phyloP scores from a whole-genome alignment of 768 basidiomycete genomes.

The Lactifluus volemus region DNA sequence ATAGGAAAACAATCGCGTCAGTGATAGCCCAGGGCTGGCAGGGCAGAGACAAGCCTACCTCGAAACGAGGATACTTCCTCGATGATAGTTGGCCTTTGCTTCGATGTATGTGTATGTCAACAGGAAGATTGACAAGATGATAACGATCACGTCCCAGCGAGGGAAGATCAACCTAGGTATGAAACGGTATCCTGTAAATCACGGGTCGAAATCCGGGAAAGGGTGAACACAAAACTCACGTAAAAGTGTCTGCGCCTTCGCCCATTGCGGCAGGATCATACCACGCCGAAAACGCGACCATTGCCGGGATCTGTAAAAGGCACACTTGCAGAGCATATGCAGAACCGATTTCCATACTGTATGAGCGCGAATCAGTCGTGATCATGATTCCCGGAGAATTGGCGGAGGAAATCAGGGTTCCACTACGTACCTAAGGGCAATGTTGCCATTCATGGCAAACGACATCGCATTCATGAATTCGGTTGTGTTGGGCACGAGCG shows the following conservation, averaged over 20 bases:
- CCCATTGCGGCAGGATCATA: slow-evolving; percentile 85
- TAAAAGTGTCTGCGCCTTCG: slow-evolving; percentile 82
- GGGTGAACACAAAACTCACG: slow-evolving; percentile 43
- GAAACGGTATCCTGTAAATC: not conserved
- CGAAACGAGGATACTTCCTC: slow-evolving; percentile 90
- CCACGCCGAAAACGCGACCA: slow-evolving; percentile 98
- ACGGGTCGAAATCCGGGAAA: not conserved
- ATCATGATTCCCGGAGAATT: not conserved
- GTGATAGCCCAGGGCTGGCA: not conserved
- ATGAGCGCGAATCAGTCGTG: not conserved
- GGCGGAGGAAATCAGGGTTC: not conserved
- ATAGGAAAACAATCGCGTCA: not conserved
- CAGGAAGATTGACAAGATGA: slow-evolving; percentile 93
- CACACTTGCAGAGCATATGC: slow-evolving; percentile 99
- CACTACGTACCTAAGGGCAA: slow-evolving; percentile 72
- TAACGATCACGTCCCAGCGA: slow-evolving; percentile 92
- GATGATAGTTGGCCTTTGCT: slow-evolving; percentile 96
- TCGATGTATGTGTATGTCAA: slow-evolving; percentile 99
- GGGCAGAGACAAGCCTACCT: slow-evolving; percentile 42
- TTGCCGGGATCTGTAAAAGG: slow-evolving; percentile 92
- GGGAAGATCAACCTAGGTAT: slow-evolving; percentile 83
- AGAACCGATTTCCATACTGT: slow-evolving; percentile 98
- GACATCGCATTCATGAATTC: slow-evolving; percentile 99
- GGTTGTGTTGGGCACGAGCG: slow-evolving; percentile 95
- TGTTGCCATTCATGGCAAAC: slow-evolving; percentile 94